These are phyloP conservation scores for Trametes gibbosa DNA, from an alignment of 768 basidiomycete species.

Conservation along the genomic window DNA sequence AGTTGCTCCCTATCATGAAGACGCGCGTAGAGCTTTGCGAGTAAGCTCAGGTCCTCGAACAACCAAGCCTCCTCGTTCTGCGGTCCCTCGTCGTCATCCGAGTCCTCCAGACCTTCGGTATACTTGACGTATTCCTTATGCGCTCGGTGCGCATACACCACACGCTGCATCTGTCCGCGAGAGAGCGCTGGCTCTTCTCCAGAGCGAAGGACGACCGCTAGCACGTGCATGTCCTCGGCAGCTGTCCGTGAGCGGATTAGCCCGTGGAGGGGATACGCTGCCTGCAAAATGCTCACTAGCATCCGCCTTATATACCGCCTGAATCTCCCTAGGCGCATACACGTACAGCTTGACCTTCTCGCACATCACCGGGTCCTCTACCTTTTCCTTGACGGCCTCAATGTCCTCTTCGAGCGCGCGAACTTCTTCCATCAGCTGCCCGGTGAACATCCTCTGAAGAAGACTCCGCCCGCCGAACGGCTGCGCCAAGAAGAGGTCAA, in stretches of 20 bases:
- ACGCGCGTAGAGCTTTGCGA: conserved; percentile 74
- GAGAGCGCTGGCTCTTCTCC: conserved; percentile 72
- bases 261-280: neutral
- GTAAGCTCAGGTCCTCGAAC: conserved; percentile 84
- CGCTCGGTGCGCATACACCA: conserved; percentile 74
- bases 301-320: conserved; percentile 75
- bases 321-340: conserved; percentile 84
- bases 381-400: conserved; percentile 79
- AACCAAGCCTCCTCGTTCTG: conserved; percentile 95
- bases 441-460: conserved; percentile 95
- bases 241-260: conserved; percentile 38
- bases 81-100: conserved; percentile 92
- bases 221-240: conserved; percentile 67
- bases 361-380: conserved; percentile 85
- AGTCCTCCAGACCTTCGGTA: conserved; percentile 63
- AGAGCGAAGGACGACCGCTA: conserved; percentile 78
- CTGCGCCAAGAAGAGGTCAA: conserved; percentile 95
- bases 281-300: conserved; percentile 55
- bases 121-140: conserved; percentile 71
- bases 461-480: conserved; percentile 94
- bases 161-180: conserved; percentile 75
- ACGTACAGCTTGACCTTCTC: conserved; percentile 87
- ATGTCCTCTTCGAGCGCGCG: conserved; percentile 84
- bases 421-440: conserved; percentile 87
- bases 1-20: conserved; percentile 88